Evolutionary conservation across 768 basidiomycete genomes (phyloP).

Genomic region (Symmetrospora coprosmae): DNA sequence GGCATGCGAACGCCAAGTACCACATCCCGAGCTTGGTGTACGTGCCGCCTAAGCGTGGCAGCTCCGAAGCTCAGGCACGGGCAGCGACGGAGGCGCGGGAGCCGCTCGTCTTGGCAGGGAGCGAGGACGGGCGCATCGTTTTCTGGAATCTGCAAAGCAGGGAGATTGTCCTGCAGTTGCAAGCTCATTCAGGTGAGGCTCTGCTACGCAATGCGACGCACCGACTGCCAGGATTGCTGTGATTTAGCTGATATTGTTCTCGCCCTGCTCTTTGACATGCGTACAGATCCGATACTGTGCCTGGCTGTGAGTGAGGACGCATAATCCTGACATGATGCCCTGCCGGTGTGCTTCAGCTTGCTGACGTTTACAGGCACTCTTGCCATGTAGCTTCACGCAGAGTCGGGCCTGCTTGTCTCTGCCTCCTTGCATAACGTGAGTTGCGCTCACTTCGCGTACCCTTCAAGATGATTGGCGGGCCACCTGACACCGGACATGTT

Average conservation of each 20-base stretch:
- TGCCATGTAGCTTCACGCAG: no score
- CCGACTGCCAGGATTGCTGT: no score
- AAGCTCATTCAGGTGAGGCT: slow-evolving; percentile 60
- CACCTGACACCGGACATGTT: no score
- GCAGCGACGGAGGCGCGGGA: neutral
- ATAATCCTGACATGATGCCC: no score
- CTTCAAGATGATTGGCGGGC: no score
- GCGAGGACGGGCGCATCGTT: slow-evolving; percentile 75
- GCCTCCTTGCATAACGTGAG: no score
- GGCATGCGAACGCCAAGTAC: slow-evolving; percentile 74
- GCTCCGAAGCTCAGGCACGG: neutral
- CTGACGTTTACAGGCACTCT: no score
- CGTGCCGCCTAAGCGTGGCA: no score
- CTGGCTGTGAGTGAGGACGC: neutral
- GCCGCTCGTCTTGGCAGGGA: slow-evolving; percentile 56
- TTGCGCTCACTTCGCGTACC: no score
- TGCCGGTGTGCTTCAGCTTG: no score
- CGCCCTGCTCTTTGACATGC: neutral
- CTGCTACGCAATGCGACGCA: no score
- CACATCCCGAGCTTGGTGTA: slow-evolving; percentile 32
- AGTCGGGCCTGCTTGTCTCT: no score
- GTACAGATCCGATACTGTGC: neutral
- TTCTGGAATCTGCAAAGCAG: slow-evolving; percentile 81
- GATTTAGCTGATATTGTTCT: neutral
- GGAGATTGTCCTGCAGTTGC: slow-evolving; percentile 48